Evolutionary conservation across 768 basidiomycete genomes (phyloP), one percentile per base, ranked within the genome.

Genomic region (Leccinum incarnatum): DNA sequence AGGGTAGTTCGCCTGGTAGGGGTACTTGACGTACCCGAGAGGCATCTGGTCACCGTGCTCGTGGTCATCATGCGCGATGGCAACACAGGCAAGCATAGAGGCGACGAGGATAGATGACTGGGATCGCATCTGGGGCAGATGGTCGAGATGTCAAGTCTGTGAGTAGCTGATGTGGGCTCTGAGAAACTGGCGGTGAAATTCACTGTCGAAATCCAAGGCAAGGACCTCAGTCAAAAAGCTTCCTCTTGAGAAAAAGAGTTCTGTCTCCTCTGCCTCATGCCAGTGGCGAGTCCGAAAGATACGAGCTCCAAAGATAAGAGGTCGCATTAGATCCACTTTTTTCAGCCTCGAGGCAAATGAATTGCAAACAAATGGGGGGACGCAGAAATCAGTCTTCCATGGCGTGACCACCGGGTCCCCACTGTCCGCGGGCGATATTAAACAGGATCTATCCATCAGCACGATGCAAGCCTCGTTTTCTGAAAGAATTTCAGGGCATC

Each of bases 21-120:
- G 89, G 64, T 79, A 89, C 51, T 81, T 83, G 62, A 86, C 79
- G 66, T 88, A 89, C 62, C 81, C 86, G 46, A 88, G 69, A 46
- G 88, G 87, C 63, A 86, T 76, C 68, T 90, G 88, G 17, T 79
- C 74, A 21, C 73, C 72, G 48, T 83, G 77, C 53, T 72, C 69
- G 66, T 81, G 75, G 48, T 72, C 71, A 34, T 76, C 70, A 57
- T 79, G 77, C 7, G 67, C 77, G 53, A 70, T 65, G 25, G 67
- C 74, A 37, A 68, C 57, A 30, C 62, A 64, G 29, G 65, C 64
- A 56, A 74, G 49, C 37, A 70, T 53, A 51, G 73, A 40, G 27
- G 69, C 54, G 23, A 76, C 56, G 19, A 75, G 58, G 48, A 70
- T 36, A 55, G 67, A 51, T 29, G 59, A 52, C 25, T 69, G 60